Percentiles rank a stretch among this genome's conserved stretches.
Conservation (phyloP, 75 land plant species). For the Pinus taeda region DNA sequence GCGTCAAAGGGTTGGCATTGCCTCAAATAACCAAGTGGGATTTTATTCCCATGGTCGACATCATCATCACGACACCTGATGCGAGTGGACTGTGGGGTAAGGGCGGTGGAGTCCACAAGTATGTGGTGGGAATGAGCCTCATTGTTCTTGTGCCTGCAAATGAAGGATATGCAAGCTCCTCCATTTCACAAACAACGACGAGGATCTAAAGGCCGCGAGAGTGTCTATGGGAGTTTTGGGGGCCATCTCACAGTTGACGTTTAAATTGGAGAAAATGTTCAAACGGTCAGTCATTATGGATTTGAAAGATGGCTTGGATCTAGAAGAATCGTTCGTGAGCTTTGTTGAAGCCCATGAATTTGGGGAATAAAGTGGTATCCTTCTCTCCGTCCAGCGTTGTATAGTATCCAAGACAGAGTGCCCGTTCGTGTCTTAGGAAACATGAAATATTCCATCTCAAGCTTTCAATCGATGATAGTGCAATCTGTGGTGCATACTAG, state of each 20-base stretch:
- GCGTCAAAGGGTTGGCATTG: slow-evolving; percentile 26
- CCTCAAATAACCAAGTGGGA: slow-evolving; percentile 39
- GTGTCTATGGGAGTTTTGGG: slow-evolving; percentile 14
- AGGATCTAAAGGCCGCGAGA: slow-evolving; percentile 13
- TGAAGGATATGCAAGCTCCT: slow-evolving; percentile 43
- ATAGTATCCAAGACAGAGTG: too few relatives aligned
- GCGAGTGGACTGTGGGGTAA: slow-evolving; percentile 37
- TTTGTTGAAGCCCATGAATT: too few relatives aligned
- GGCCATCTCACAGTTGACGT: slow-evolving; percentile 16
- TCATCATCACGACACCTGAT: slow-evolving; percentile 38
- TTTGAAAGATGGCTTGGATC: too few relatives aligned
- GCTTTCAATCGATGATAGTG: too few relatives aligned
- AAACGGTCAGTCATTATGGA: too few relatives aligned
- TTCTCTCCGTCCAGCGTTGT: too few relatives aligned
- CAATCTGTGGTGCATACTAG: too few relatives aligned
- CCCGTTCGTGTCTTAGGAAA: too few relatives aligned
- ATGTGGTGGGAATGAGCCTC: slow-evolving; percentile 28
- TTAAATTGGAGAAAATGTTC: too few relatives aligned
- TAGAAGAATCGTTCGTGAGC: too few relatives aligned
- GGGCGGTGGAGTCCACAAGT: slow-evolving; percentile 38
- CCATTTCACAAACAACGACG: slow-evolving; percentile 15
- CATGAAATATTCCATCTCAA: too few relatives aligned
- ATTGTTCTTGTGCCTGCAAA: slow-evolving; percentile 30
- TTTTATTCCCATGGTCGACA: slow-evolving; percentile 33
- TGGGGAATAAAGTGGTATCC: too few relatives aligned